A percentile compares a stretch with the other conserved stretches of the same genome.
phyloP scores from a whole-genome alignment of 2,329 filamentous ascomycete genomes.

The Pseudogymnoascus sp. region DNA sequence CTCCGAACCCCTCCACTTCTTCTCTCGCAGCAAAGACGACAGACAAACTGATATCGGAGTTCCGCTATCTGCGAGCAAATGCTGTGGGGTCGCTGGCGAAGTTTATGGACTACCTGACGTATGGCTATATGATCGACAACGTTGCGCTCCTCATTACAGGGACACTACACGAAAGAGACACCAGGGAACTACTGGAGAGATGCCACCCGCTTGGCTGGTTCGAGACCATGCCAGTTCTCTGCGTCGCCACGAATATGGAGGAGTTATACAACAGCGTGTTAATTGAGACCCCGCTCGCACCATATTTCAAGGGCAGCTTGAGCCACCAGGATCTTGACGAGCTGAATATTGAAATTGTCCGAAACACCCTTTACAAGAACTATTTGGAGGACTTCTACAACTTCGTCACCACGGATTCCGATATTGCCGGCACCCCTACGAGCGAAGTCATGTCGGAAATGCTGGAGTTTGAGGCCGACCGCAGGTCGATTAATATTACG shows the following conservation, averaged over 20 bases:
- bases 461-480: constrained; percentile 91
- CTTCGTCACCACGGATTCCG: constrained; percentile 84
- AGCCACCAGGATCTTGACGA: constrained; percentile 97
- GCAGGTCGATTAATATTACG: constrained; percentile 97
- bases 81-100: constrained; percentile 83
- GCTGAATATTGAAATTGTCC: constrained; percentile 97
- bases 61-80: constrained; percentile 91
- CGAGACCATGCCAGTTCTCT: constrained; percentile 96
- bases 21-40: constrained; percentile 90
- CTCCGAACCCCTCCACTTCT: constrained; percentile 94
- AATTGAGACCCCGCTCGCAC: constrained; percentile 90
- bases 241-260: constrained; percentile 96
- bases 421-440: constrained; percentile 82
- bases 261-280: constrained; percentile 97
- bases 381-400: constrained; percentile 96
- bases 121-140: constrained; percentile 99
- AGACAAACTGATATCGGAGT: constrained; percentile 96
- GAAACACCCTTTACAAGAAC: constrained; percentile 98
- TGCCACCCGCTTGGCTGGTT: constrained; percentile 98
- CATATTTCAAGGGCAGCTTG: constrained; percentile 95
- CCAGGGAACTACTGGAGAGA: constrained; percentile 85
- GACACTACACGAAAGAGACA: constrained; percentile 94
- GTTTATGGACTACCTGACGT: constrained; percentile 97
- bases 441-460: constrained; percentile 94
- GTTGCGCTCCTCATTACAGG: constrained; percentile 96